Base-by-base conservation (phyloP, 345 rosid genomes). In the Corchorus olitorius region DNA sequence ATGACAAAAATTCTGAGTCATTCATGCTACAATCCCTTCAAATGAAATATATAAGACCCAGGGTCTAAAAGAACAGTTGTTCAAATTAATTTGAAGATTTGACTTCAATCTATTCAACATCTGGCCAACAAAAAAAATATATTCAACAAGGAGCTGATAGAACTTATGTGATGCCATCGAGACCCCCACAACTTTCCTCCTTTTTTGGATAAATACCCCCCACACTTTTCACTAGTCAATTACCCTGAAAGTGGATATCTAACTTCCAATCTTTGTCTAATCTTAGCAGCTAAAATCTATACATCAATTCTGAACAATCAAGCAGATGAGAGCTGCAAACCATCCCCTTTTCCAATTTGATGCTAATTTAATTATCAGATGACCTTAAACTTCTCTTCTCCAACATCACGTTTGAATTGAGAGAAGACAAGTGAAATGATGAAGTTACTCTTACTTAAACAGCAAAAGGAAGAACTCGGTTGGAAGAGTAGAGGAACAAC, bases 381-480 rank as follows among this genome's bases (percentile, higher is more conserved):
- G 19, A 34, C n/a, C 43, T 34, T 61, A 14, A 33, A 34, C 65
- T 12, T 61, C 19, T 61, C 35, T 34, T 14, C 17, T 34, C 11
- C 45, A 61, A 34, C 65, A 61, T 61, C 65, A 35, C 33, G 9
- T 34, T 61, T 34, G 65, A 34, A 61, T 22, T 61, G 53, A 65
- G 8, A 45, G 73, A 70, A 50, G 45, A 68, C 15, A 6, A 68
- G 55, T 48, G 56, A 22, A 48, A 68, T 48, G 41, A 68, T 48
- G 72, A 50, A 70, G 34, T 70, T 50, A 50, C 46, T 52, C 60
- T 20, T 37, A 64, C 22, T 37, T 45, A 11, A 19, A 4, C 7
- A 8, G 73, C 20, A 20, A 70, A 33, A 70, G 6, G 59, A 70
- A 33, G 65, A 60, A 33, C 65, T 6, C 4, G 43, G 43, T 39